Evolutionary conservation across 2,329 filamentous ascomycete genomes (phyloP), one percentile per base, ranked within the genome.

Genomic region (Diaporthe citrichinensis): DNA sequence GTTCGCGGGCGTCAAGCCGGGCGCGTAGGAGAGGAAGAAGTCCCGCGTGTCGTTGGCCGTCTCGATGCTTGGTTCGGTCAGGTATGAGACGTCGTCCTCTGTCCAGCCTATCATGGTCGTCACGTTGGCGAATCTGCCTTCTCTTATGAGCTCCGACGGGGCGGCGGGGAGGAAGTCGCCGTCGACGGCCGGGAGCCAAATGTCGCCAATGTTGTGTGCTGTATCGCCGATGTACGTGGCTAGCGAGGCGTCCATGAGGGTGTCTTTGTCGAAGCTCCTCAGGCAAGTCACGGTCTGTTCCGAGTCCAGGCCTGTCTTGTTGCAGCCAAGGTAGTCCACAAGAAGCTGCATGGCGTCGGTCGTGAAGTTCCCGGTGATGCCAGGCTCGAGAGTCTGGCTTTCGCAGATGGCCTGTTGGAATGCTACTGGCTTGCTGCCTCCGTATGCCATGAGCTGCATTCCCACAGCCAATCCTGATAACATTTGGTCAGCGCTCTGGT

Each of bases 381-480:
- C 88, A 2, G 87, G 87, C 79, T 90, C 90, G 2, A 90, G 84
- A 1, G 85, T 84, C 76, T 88, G 87, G 75, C 85, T 87, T 76
- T 88, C 81, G 71, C 84, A 85, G 51, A 89, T 88, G 7, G 80
- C 86, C 68, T 84, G 84, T 34, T 86, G 84, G 78, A 89, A 90
- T 0, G 86, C 85, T 12, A 83, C 82, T 0, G 84, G 84, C 71
- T 85, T 84, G 34, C 77, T 82, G 25, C 81, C 86, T 20, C 86
- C 87, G 74, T 87, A 88, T 1, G 87, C 86, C 77, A 89, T 81
- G n/a, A 88, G 84, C 71, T 89, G 87, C 79, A 88, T 80, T 15
- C 85, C 85, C 6, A 87, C 83, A 14, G 85, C 81, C 3, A 87
- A 79, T 12, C 84, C 85, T 85, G 49, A 77, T 23, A 28, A 51